These are phyloP conservation scores for Krasilnikovozyma curviuscula DNA, from an alignment of 768 basidiomycete genomes.

Conservation along the genomic window DNA sequence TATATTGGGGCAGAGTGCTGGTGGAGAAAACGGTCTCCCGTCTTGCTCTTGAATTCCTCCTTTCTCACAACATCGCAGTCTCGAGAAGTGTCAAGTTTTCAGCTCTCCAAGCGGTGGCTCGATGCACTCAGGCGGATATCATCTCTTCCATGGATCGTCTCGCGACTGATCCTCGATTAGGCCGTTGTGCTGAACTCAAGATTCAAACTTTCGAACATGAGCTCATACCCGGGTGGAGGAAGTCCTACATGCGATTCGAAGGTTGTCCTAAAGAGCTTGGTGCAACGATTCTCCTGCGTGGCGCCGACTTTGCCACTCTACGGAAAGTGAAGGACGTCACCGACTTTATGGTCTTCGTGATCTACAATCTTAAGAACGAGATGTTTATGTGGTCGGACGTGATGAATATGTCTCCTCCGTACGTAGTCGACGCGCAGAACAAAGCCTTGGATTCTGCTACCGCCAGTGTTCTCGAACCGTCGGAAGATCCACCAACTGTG, in stretches of 20 bases:
- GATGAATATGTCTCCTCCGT: no score
- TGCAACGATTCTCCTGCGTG: constrained; percentile 79
- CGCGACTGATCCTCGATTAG: constrained; percentile 68
- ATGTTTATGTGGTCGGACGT: constrained; percentile 11
- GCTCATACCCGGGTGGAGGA: constrained; percentile 79
- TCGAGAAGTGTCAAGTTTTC: constrained; percentile 74
- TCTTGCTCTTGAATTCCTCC: constrained; percentile 68
- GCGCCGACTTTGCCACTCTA: constrained; percentile 61
- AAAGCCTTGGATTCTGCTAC: constrained; percentile 29
- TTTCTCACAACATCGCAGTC: constrained; percentile 69
- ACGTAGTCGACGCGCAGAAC: no score
- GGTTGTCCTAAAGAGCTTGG: constrained; percentile 84
- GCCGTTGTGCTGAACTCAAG: constrained; percentile 65
- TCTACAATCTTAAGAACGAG: constrained; percentile 39
- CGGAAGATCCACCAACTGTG: constrained; percentile 4
- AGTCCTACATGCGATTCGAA: constrained; percentile 96
- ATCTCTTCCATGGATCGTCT: constrained; percentile 91
- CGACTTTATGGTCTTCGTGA: constrained; percentile 75
- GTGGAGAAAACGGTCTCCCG: constrained; percentile 82
- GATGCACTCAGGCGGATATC: constrained; percentile 86
- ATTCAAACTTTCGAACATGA: constrained; percentile 89
- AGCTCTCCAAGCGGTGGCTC: constrained; percentile 68
- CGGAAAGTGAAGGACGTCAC: constrained; percentile 79
- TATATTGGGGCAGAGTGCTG: no score
- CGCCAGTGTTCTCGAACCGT: constrained; percentile 6